A percentile compares a stretch with the other conserved stretches of the same genome.
Evolutionary conservation across 2,329 filamentous ascomycete species (phyloP).

Genomic region (Aspergillus ochraceoroseus): DNA sequence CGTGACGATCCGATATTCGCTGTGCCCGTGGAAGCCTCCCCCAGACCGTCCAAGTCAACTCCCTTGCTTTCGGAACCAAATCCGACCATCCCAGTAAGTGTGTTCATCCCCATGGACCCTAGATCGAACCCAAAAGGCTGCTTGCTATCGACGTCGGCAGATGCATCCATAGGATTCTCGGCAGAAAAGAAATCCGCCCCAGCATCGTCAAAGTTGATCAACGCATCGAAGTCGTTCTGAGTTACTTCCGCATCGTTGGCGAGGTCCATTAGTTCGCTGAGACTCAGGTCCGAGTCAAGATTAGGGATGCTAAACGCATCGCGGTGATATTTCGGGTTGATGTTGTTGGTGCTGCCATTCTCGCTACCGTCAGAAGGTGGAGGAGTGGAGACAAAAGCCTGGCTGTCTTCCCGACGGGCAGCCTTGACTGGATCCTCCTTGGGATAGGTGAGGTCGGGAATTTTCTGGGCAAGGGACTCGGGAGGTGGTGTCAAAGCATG

Average conservation of each 20-base stretch:
- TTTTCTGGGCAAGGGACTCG: constrained; percentile 39
- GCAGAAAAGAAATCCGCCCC: constrained; percentile 34
- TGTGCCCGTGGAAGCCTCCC: background rate
- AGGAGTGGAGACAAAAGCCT: constrained; percentile 38
- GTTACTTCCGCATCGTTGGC: constrained; percentile 45
- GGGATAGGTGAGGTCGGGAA: constrained; percentile 38
- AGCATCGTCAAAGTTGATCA: constrained; percentile 46
- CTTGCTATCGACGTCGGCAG: constrained; percentile 11
- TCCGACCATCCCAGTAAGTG: constrained; percentile 18
- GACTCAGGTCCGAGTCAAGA: constrained; percentile 33
- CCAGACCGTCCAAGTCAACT: constrained; percentile 10
- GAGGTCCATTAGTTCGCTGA: constrained; percentile 42
- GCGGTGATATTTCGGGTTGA: constrained; percentile 30
- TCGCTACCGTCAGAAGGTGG: constrained; percentile 43
- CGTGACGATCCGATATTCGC: background rate
- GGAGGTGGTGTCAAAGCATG: constrained; percentile 41
- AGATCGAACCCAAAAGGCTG: constrained; percentile 17
- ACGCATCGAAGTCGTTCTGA: constrained; percentile 44
- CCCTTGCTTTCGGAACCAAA: constrained; percentile 18
- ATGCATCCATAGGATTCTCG: constrained; percentile 18
- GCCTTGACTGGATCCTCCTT: constrained; percentile 22
- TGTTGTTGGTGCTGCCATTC: constrained; percentile 40
- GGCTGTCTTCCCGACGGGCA: constrained; percentile 23
- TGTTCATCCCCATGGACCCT: constrained; percentile 12
- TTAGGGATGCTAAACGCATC: constrained; percentile 32